A percentile compares a stretch with the other conserved stretches of the same genome.
Evolutionary conservation across 2,329 filamentous ascomycete genomes (phyloP).

Genomic region (Aspergillus vadensis): DNA sequence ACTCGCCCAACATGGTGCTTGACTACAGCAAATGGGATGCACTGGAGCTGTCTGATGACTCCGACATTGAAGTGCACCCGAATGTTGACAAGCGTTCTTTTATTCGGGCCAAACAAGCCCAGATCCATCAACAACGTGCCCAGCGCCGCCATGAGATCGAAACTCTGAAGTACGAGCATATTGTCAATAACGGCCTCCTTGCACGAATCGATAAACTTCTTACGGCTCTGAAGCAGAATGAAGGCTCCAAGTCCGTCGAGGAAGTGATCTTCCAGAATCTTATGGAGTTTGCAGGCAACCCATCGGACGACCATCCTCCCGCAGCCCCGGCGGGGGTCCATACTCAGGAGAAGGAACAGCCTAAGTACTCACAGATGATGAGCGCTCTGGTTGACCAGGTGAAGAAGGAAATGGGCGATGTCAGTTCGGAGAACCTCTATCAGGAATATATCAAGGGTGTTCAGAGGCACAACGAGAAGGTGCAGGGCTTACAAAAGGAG

Average conservation of each 20-base stretch:
- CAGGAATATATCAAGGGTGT: slow-evolving; percentile 78
- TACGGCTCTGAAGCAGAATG: slow-evolving; percentile 71
- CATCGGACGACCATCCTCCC: slow-evolving; percentile 74
- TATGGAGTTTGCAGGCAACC: slow-evolving; percentile 74
- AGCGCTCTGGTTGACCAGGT: slow-evolving; percentile 92
- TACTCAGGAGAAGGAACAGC: slow-evolving; percentile 70
- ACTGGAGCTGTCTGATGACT: slow-evolving; percentile 96
- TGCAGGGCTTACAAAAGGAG: slow-evolving; percentile 75
- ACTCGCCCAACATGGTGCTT: slow-evolving; percentile 52
- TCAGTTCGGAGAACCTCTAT: slow-evolving; percentile 69
- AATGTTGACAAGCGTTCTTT: slow-evolving; percentile 99
- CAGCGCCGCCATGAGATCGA: slow-evolving; percentile 87
- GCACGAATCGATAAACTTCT: slow-evolving; percentile 80
- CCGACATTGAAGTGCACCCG: slow-evolving; percentile 95
- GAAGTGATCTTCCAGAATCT: slow-evolving; percentile 87
- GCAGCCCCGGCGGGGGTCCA: slow-evolving; percentile 78
- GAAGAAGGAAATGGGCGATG: slow-evolving; percentile 77
- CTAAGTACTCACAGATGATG: slow-evolving; percentile 96
- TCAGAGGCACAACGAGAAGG: slow-evolving; percentile 72
- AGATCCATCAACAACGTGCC: slow-evolving; percentile 89
- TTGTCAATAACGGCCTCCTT: slow-evolving; percentile 89
- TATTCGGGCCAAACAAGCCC: slow-evolving; percentile 95
- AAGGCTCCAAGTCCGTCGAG: slow-evolving; percentile 66
- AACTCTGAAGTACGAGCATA: slow-evolving; percentile 83
- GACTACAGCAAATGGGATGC: slow-evolving; percentile 71